A percentile compares a stretch with the other conserved stretches of the same genome.
phyloP scores from a whole-genome alignment of 164 flowering plant genomes.

The Paratinospora sagittata region DNA sequence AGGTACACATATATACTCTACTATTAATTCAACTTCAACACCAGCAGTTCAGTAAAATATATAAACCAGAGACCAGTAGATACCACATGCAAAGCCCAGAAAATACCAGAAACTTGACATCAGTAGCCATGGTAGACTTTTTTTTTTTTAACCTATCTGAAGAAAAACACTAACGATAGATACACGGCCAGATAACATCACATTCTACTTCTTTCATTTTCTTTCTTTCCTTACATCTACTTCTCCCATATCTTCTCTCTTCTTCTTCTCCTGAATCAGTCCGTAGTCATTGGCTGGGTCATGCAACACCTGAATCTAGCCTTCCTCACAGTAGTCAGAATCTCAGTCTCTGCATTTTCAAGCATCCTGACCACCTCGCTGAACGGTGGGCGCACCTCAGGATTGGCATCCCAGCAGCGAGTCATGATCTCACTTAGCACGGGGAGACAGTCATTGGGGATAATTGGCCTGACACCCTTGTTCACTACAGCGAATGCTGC shows the following conservation, averaged over 20 bases:
- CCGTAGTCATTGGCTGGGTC: constrained; percentile 68
- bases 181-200: constrained; percentile 18
- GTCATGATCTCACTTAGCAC: constrained; percentile 79
- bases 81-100: constrained; percentile 13
- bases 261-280: constrained; percentile 25
- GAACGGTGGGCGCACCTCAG: constrained; percentile 80
- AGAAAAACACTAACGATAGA: constrained; percentile 17
- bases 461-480: constrained; percentile 64
- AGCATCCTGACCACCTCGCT: constrained; percentile 77
- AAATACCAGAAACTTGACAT: constrained; percentile 12
- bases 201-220: constrained; percentile 8
- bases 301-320: constrained; percentile 88
- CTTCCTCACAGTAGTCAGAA: constrained; percentile 73
- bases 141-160: constrained; percentile 9
- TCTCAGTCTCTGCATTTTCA: constrained; percentile 71
- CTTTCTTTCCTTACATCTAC: background rate
- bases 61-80: constrained; percentile 16
- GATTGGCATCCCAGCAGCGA: constrained; percentile 86
- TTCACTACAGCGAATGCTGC: constrained; percentile 95
- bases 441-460: constrained; percentile 74
- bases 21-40: constrained; percentile 21
- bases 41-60: constrained; percentile 12
- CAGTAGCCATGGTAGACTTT: background rate
- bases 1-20: constrained; percentile 11
- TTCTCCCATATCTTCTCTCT: background rate